Evolutionary conservation across 192 early-diverging fungal species (phyloP), one percentile per base, ranked within the genome.

Genomic region (Globomyces pollinis-pini): DNA sequence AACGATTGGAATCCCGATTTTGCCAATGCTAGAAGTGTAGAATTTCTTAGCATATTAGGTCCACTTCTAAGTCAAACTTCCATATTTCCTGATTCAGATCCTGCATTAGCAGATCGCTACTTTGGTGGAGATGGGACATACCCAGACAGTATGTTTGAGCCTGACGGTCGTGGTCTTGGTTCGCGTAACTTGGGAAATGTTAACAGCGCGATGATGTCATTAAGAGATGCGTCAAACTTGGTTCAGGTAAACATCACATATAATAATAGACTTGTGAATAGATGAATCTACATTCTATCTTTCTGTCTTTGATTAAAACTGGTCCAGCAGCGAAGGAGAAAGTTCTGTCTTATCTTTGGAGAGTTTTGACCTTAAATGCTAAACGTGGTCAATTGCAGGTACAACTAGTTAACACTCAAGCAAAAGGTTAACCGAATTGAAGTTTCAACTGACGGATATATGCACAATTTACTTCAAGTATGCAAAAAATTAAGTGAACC

Each of bases 401-500:
- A 42, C n/a, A 12, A 16, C n/a, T 42, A 3, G 41, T 42, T 42
- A 42, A 42, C 3, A 3, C 5, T n/a, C n/a, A n/a, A n/a, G n/a
- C n/a, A n/a, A n/a, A 12, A 42, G 41, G 41, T 42, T 3, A 88
- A 96, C 54, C 69, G 65, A 33, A 50, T 72, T 1, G 77, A 76
- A 12, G 86, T 93, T 0, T 87, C 90, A 1, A 78, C 87, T 29
- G 87, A 93, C 66, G 93, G 94, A 16, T 91, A 94, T 67, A 73
- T 94, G 54, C 80, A 84, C 52, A 94, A 91, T 55, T 63, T 93
- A 21, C 69, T 81, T 1, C 72, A 71, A 23, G 73, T 85, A 4
- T 69, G 84, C 57, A 75, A 91, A 29, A 65, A 62, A 6, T 76
- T 96, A 29, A 79, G 83, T 30, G 91, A 96, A 20, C 96, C 96